Base-by-base conservation (phyloP, 352 stramenopile genomes). In the Thraustochytrium striatum region DNA sequence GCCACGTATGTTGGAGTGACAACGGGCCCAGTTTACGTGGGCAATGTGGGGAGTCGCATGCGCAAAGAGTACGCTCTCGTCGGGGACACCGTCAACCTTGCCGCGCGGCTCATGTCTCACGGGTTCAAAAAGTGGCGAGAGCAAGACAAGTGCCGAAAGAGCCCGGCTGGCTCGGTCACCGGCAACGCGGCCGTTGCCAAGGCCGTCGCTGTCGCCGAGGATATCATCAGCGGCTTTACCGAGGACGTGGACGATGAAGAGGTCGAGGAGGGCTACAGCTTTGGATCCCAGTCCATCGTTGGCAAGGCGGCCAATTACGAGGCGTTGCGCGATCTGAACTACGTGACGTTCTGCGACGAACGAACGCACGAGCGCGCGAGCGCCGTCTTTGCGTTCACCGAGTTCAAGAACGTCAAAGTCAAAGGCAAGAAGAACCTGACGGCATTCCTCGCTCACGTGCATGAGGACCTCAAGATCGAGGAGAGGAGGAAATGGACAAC, bases 51-150 rank as follows among this genome's bases (percentile, higher is more conserved):
- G 0, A 90, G 93, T 62, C 87, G 88, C n/a, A 94, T 91, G 33
- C 86, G 93, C 1, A 88, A 92, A 32, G 93, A 97, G 83, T 97
- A 96, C 85, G 96, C 91, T 0, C 89, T 97, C 16, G 84, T 97
- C 0, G 93, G 93, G 1, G 91, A 97, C 79, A 93, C 93, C 11
- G 93, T 97, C n/a, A 97, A 97, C 62, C 80, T 97, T 5, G 91
- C 89, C 0, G 93, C 93, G 9, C 86, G 93, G 11, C 87, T 97
- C 13, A 97, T 97, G 93, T 53, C 61, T 25, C 65, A 61, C 32
- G 72, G 38, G 19, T 79, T 7, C 38, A 81, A 81, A 61, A 72
- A 9, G 9, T 9, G n/a, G 9, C 25, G 55, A 62, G 55, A 62
- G 55, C 25, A 62, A 30, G 55, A 21, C 21, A 21, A 52, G 43